Base-by-base conservation (phyloP, 352 stramenopile species). In the Pythium volutum region DNA sequence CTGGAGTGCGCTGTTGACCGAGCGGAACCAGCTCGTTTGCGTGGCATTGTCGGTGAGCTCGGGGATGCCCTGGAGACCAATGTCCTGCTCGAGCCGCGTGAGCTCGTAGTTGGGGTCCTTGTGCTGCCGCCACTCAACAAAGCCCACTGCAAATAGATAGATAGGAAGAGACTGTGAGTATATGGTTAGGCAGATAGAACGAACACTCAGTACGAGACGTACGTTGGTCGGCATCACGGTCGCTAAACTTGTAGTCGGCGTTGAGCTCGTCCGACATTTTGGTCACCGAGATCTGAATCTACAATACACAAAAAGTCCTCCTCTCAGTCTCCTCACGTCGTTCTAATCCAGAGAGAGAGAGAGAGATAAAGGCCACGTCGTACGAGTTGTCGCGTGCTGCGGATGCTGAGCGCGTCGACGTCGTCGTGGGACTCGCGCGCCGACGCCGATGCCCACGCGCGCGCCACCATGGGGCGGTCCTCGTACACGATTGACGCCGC, bases 41-140 rank as follows among this genome's bases (percentile, higher is more conserved):
- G 83, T 93, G 8, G 71, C 69, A 49, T 69, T 70, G 61, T 91
- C 83, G 27, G 88, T 77, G 38, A 91, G 70, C n/a, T 84, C 69
- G 0, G 79, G 76, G 27, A 87, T 87, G 14, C 81, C 81, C 47
- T 94, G 84, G 33, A 94, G 63, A 8, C 82, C 84, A 12, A 92
- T 69, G 63, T 94, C 82, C 61, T 91, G 81, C 61, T 91, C 84
- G 58, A 89, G 54, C 1, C 84, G 69, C 43, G 78, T 87, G 31
- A 94, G 75, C 46, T 94, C 84, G 41, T 90, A 90, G 55, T 90
- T 92, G 0, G 81, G 84, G 14, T 94, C 84, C 33, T 92, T 92
- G 62, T 94, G 84, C 62, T 91, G 82, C 34, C 81, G 65, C 76
- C 81, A 94, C 66, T 94, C 84, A n/a, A 91, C 80, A 73, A 93